Evolutionary conservation across 2,329 filamentous ascomycete genomes (phyloP), one percentile per base, ranked within the genome.

Genomic region (Fusarium sp.): DNA sequence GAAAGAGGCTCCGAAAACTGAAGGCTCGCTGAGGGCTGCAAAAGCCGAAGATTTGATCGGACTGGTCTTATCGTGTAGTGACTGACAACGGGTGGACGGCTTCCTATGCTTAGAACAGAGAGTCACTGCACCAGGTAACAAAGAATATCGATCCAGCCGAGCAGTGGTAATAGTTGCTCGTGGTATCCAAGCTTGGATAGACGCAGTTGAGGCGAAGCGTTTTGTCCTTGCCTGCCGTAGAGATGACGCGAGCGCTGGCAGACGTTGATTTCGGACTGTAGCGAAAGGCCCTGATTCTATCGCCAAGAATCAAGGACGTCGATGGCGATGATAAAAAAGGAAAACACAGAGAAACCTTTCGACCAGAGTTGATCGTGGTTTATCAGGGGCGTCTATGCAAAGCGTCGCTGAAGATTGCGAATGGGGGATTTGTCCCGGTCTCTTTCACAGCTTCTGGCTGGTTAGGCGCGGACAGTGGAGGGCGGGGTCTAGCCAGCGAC

Each of bases 381-480:
- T 68, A 50, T 64, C 53, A 62, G 54, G 65, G 57, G 44, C 54
- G 64, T 71, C 51, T 73, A 63, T 72, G 63, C 51, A 65, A 69
- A 70, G 66, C 64, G 70, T 67, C 55, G 68, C 69, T 68, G 72
- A 71, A 66, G 66, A 73, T 69, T 72, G 65, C 57, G 59, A 66
- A 59, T 47, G 41, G 69, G 63, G 60, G 41, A 51, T 60, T 64
- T 68, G 56, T 68, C 47, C 63, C 17, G 32, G 67, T 72, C 62
- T 63, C 75, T 76, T 73, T 76, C 71, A 77, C 75, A 57, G 66
- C 66, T 75, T 68, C 61, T 75, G 76, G 75, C 77, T 77, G 76
- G 74, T 78, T 78, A 75, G 74, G 77, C 76, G 76, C 67, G 67
- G 74, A 74, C 69, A 55, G 73, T 70, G 67, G 65, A 77, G 70